Percentiles rank a stretch among this genome's conserved stretches.
phyloP scores from a whole-genome alignment of 2,329 filamentous ascomycete species.

The Fusarium albosuccineum region DNA sequence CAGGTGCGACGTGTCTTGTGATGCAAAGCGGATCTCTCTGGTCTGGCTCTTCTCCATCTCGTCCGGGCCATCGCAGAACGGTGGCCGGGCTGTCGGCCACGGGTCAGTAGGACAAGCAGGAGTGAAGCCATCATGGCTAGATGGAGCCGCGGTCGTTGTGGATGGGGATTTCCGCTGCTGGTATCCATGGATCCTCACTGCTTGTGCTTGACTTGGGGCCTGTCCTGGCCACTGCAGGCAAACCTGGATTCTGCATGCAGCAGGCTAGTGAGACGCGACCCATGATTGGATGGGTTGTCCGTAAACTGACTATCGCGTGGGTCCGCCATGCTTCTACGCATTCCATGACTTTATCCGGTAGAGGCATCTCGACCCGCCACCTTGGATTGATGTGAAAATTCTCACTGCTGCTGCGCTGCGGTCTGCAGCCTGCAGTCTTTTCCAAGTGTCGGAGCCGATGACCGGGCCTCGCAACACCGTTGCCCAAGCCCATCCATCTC shows the following conservation, averaged over 20 bases:
- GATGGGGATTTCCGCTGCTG: slow-evolving; percentile 16
- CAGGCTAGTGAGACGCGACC: slow-evolving; percentile 30
- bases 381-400: slow-evolving; percentile 40
- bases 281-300: slow-evolving; percentile 40
- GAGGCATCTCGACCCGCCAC: slow-evolving; percentile 30
- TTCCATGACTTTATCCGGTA: slow-evolving; percentile 39
- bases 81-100: slow-evolving; percentile 35
- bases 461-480: slow-evolving; percentile 30
- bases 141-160: slow-evolving; percentile 13
- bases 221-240: slow-evolving; percentile 1
- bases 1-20: slow-evolving; percentile 31
- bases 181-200: neutral
- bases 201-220: slow-evolving; percentile 7
- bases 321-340: slow-evolving; percentile 20
- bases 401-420: slow-evolving; percentile 16
- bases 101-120: slow-evolving; percentile 30
- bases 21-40: slow-evolving; percentile 17
- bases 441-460: slow-evolving; percentile 41
- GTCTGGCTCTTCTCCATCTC: neutral
- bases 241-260: slow-evolving; percentile 42
- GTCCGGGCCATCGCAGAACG: slow-evolving; percentile 28
- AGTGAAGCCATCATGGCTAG: slow-evolving; percentile 24
- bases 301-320: slow-evolving; percentile 40
- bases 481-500: slow-evolving; percentile 22
- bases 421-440: slow-evolving; percentile 8